Conservation (phyloP, 495 filamentous ascomycete species). For the Neurospora tetraspora region DNA sequence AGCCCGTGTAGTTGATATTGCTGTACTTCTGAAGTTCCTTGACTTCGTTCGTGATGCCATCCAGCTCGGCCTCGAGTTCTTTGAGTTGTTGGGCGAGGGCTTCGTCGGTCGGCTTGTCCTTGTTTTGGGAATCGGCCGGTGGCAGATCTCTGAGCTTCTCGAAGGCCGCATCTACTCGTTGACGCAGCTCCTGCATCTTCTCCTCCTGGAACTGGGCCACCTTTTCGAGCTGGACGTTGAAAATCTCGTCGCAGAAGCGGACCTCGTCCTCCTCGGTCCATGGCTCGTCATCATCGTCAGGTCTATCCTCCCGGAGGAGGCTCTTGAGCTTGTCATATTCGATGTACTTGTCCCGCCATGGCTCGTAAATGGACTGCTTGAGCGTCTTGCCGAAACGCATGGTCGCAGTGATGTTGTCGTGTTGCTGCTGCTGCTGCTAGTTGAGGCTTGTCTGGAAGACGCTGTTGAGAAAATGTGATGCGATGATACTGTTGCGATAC, state of each 20-base stretch:
- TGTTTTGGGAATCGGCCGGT: constrained; percentile 21
- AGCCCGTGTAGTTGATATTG: constrained; percentile 93
- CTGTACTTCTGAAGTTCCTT: constrained; percentile 92
- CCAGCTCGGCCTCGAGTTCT: constrained; percentile 67
- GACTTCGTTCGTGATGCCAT: constrained; percentile 78
- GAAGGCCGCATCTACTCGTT: constrained; percentile 52
- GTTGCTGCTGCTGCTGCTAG: neutral
- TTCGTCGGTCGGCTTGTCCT: constrained; percentile 25
- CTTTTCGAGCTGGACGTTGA: constrained; percentile 92
- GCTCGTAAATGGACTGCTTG: constrained; percentile 64
- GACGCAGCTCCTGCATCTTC: constrained; percentile 59
- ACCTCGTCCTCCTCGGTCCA: constrained; percentile 98
- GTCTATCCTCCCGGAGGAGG: constrained; percentile 66
- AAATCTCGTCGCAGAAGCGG: constrained; percentile 83
- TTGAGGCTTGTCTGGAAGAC: neutral
- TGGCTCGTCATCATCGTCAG: constrained; percentile 43
- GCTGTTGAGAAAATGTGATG: neutral
- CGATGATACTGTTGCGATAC: neutral
- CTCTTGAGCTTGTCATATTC: constrained; percentile 89
- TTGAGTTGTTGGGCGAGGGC: constrained; percentile 48
- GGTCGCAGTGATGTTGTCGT: constrained; percentile 11
- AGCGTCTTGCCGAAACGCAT: constrained; percentile 95
- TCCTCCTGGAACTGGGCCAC: constrained; percentile 81
- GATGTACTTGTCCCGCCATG: constrained; percentile 90
- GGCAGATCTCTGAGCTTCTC: constrained; percentile 51